These are phyloP conservation scores for Pythium scleroteichum DNA, from an alignment of 352 stramenopile genomes.

Conservation along the genomic window DNA sequence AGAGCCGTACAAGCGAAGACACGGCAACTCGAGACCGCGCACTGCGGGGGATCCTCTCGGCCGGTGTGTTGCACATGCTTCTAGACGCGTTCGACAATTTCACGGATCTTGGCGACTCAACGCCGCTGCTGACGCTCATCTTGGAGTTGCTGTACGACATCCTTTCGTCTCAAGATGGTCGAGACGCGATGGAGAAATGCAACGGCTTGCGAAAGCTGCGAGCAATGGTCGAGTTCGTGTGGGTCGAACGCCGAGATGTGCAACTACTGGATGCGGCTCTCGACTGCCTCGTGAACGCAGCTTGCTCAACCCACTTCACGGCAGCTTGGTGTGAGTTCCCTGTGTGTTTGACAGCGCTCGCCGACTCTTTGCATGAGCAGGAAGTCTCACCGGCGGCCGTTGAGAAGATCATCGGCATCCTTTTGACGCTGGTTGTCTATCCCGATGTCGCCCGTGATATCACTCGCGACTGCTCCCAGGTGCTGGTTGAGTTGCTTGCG, in stretches of 20 bases:
- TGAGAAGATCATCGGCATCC: slow-evolving; percentile 50
- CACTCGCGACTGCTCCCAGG: slow-evolving; percentile 27
- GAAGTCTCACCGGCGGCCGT: slow-evolving; percentile 24
- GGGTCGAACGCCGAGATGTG: slow-evolving; percentile 22
- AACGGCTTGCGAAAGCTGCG: slow-evolving; percentile 38
- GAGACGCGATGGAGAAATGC: slow-evolving; percentile 31
- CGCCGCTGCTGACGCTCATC: slow-evolving; percentile 24
- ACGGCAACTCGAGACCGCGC: not conserved
- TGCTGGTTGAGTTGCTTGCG: slow-evolving; percentile 34
- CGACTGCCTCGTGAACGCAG: slow-evolving; percentile 50
- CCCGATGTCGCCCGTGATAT: slow-evolving; percentile 27
- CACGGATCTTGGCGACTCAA: not conserved
- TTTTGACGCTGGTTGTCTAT: slow-evolving; percentile 37
- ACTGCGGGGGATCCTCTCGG: slow-evolving; percentile 1
- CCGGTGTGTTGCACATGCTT: slow-evolving; percentile 12
- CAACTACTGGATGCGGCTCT: slow-evolving; percentile 39
- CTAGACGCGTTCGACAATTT: slow-evolving; percentile 23
- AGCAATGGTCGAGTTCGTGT: slow-evolving; percentile 30
- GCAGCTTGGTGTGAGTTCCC: slow-evolving; percentile 35
- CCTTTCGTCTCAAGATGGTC: slow-evolving; percentile 29
- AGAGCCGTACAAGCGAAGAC: not conserved
- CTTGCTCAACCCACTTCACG: slow-evolving; percentile 34
- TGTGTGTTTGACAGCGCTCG: slow-evolving; percentile 36
- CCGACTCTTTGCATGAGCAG: slow-evolving; percentile 30
- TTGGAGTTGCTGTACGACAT: slow-evolving; percentile 41